phyloP scores from a whole-genome alignment of 306 rosid species.

The Erythrophleum fordii region DNA sequence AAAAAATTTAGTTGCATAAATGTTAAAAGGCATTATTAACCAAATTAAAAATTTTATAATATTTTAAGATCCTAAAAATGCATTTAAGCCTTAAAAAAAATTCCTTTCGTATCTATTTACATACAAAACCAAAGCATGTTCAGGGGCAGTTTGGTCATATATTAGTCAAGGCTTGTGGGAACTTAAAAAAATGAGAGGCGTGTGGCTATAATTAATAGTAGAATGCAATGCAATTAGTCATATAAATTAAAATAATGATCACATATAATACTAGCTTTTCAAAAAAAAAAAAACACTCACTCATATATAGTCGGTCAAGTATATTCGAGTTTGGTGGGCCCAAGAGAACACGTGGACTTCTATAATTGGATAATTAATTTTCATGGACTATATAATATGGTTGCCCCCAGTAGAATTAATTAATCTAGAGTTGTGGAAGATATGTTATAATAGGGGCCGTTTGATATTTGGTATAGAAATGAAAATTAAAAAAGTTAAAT shows the following conservation, averaged over 20 bases:
- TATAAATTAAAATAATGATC: constrained; percentile 1
- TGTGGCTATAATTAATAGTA: constrained; percentile 3
- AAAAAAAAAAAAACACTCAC: neutral
- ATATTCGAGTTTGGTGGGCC: constrained; percentile 13
- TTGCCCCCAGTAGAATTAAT: neutral
- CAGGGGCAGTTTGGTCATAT: constrained; percentile 40
- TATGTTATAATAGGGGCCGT: too few species aligned
- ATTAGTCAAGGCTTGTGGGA: constrained; percentile 23
- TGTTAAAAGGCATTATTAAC: neutral
- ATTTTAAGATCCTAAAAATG: too few species aligned
- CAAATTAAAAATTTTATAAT: neutral
- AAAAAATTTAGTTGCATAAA: neutral
- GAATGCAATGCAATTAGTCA: neutral
- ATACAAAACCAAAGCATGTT: neutral
- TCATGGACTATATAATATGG: neutral
- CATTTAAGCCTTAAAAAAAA: too few species aligned
- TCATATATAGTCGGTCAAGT: constrained; percentile 26
- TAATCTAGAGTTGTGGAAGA: neutral
- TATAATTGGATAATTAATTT: constrained; percentile 19
- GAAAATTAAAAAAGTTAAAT: too few species aligned
- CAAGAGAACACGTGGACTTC: constrained; percentile 25
- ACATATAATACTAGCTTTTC: neutral
- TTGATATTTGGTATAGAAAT: too few species aligned
- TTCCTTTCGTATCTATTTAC: too few species aligned
- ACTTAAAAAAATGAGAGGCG: constrained; percentile 2